phyloP scores from a whole-genome alignment of 352 stramenopile species.

The Phytophthora meadii region DNA sequence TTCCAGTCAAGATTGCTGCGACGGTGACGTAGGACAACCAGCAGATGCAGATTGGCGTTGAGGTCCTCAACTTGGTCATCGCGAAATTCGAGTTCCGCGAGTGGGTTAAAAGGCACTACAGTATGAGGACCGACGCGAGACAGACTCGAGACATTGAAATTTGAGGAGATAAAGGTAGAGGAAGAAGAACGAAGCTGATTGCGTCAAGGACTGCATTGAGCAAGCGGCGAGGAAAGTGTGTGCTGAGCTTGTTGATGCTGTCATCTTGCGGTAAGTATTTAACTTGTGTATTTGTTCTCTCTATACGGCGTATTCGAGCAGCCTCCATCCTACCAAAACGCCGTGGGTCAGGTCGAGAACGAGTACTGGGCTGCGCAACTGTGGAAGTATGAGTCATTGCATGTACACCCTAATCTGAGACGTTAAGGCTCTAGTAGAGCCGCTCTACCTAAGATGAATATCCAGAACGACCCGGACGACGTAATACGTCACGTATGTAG shows the following conservation, averaged over 20 bases:
- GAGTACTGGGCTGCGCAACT: conserved; percentile 34
- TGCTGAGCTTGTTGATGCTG: background rate
- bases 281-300: conserved; percentile 6
- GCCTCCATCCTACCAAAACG: conserved; percentile 51
- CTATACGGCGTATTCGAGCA: conserved; percentile 57
- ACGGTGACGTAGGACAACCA: background rate
- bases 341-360: conserved; percentile 52
- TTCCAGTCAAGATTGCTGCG: no score
- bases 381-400: conserved; percentile 14
- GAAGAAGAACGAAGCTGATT: conserved; percentile 29
- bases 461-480: no score
- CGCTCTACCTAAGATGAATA: background rate
- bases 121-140: conserved; percentile 9
- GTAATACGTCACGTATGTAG: no score
- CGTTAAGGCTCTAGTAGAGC: conserved; percentile 1
- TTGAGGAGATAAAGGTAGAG: conserved; percentile 22
- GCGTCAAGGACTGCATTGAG: conserved; percentile 54
- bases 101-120: conserved; percentile 38
- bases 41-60: background rate
- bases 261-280: background rate
- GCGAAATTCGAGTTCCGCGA: conserved; percentile 51
- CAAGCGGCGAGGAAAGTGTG: conserved; percentile 55
- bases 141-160: conserved; percentile 20
- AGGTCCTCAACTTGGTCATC: conserved; percentile 28
- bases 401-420: conserved; percentile 17